These are phyloP conservation scores for Pythium brassicae DNA, from an alignment of 352 stramenopile species.

Conservation along the genomic window DNA sequence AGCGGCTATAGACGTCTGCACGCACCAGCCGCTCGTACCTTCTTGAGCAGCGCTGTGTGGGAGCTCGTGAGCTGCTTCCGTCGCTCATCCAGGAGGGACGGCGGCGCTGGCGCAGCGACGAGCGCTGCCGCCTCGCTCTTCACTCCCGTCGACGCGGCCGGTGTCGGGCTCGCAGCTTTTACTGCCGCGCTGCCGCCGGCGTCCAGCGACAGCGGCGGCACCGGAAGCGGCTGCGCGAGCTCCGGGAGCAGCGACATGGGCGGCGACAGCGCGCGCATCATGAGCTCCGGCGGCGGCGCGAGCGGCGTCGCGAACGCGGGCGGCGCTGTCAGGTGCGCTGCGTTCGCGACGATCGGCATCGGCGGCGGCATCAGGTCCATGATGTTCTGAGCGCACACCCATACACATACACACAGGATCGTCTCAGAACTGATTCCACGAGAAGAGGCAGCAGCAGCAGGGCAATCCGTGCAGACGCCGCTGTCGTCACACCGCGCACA, in stretches of 20 bases:
- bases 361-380: conserved; percentile 68
- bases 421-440: no score
- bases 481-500: not conserved
- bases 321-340: no score
- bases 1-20: no score
- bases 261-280: conserved; percentile 71
- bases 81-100: conserved; percentile 21
- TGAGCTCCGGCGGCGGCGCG: conserved; percentile 50
- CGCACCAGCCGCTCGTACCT: conserved; percentile 11
- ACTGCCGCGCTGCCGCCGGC: conserved; percentile 5
- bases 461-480: no score
- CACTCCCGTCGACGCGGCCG: not conserved
- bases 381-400: conserved; percentile 43
- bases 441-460: no score
- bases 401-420: no score
- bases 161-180: conserved; percentile 1
- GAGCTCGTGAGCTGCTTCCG: conserved; percentile 17
- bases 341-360: conserved; percentile 16
- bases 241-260: conserved; percentile 65
- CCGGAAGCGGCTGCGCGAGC: conserved; percentile 27
- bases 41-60: conserved; percentile 26
- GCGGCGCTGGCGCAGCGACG: not conserved
- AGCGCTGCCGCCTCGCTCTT: conserved; percentile 11
- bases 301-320: conserved; percentile 51
- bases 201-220: conserved; percentile 35